Evolutionary conservation across 2,329 filamentous ascomycete genomes (phyloP), one percentile per base, ranked within the genome.

Genomic region (Zymoseptoria ardabiliae): DNA sequence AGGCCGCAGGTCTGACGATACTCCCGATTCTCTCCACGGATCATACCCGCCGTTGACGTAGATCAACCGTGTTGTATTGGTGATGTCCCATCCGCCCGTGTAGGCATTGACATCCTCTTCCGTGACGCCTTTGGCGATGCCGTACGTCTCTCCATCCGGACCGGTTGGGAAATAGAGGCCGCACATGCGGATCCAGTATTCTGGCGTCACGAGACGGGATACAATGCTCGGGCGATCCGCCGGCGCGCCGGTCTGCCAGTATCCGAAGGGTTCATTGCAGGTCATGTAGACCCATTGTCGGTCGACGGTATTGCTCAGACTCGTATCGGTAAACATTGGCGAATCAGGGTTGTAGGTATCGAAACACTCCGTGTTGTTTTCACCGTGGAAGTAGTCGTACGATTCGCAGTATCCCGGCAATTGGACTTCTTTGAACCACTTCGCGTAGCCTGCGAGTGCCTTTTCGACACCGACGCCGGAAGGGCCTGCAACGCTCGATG

Each of bases 211-310:
- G 10, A 82, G 73, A 25, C 80, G 78, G n/a, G 81, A 82, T 57
- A 82, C 78, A 48, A 85, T 74, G 21, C 74, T 76, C 2, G 77
- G 72, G 1, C 65, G 70, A 58, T 67, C 70, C 2, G 66, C 50
- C 0, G 83, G 82, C 8, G 81, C 81, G 21, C 79, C 80, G 61
- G 79, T 78, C 69, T 84, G 81, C 77, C 79, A 85, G 70, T 78
- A 83, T 58, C 74, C 79, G 59, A 82, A 79, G 20, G 84, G 82
- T 69, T 86, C 82, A 66, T 86, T 86, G 75, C 84, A 86, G 2
- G 79, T 74, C 71, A 85, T 77, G 83, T 83, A 87, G 13, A 75
- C 69, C 83, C 83, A 86, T 61, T 84, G 81, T 0, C 82, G 73
- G 63, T 81, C 75, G 30, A 74, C 65, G 0, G 66, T 57, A 66